Conservation (phyloP, 2,329 filamentous ascomycete genomes). For the Cucurbitaria berberidis region DNA sequence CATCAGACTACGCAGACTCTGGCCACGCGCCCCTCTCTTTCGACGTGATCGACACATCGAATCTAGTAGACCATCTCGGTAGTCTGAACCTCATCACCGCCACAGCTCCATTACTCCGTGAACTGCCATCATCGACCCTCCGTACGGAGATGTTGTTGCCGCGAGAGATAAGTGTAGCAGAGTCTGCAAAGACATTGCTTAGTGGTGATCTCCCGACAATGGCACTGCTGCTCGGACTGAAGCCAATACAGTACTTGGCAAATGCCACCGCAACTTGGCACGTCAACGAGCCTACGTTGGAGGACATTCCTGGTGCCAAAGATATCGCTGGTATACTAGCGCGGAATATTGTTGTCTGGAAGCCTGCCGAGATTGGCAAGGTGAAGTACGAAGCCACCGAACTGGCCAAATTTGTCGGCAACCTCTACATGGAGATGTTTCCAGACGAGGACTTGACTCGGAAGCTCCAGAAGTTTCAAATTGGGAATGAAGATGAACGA, state of each 20-base stretch:
- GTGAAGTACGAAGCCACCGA: constrained; percentile 47
- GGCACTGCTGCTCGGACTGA: constrained; percentile 59
- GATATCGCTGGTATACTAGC: neutral
- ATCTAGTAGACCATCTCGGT: constrained; percentile 55
- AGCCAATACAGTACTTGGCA: constrained; percentile 23
- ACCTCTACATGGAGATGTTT: constrained; percentile 22
- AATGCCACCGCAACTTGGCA: constrained; percentile 12
- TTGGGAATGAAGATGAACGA: neutral
- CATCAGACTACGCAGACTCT: constrained; percentile 48
- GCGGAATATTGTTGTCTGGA: constrained; percentile 8
- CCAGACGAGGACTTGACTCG: constrained; percentile 6
- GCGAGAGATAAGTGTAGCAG: constrained; percentile 32
- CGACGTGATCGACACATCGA: constrained; percentile 64
- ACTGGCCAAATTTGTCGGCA: constrained; percentile 13
- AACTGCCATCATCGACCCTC: constrained; percentile 39
- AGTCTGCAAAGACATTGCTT: constrained; percentile 53
- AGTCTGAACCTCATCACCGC: constrained; percentile 56
- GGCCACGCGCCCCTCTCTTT: constrained; percentile 54
- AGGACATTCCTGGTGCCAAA: neutral
- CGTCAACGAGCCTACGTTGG: constrained; percentile 25
- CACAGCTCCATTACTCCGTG: constrained; percentile 56
- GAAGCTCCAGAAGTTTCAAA: neutral
- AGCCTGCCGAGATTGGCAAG: constrained; percentile 23
- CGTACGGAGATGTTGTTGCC: constrained; percentile 54
- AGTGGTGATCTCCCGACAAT: constrained; percentile 56